phyloP scores from a whole-genome alignment of 192 early-diverging fungal genomes.

The Coemansia brasiliensis region DNA sequence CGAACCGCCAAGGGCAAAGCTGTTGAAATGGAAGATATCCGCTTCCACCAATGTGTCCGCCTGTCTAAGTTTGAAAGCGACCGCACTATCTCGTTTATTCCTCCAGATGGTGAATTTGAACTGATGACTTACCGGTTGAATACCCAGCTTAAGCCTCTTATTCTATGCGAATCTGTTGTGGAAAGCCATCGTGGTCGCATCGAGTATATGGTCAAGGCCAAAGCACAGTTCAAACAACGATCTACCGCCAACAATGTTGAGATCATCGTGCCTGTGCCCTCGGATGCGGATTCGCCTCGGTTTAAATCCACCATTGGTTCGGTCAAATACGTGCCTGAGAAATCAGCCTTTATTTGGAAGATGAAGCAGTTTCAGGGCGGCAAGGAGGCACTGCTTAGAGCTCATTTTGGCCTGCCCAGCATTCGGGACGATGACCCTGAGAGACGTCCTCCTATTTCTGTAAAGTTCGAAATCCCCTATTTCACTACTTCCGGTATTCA shows the following conservation, averaged over 20 bases:
- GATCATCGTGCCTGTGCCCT: constrained; percentile 95
- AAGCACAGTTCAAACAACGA: constrained; percentile 94
- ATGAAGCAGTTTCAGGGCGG: constrained; percentile 98
- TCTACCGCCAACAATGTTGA: constrained; percentile 98
- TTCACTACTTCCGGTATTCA: constrained; percentile 89
- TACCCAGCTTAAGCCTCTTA: constrained; percentile 80
- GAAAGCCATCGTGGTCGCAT: constrained; percentile 90
- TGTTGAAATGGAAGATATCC: constrained; percentile 89
- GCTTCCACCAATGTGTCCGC: constrained; percentile 91
- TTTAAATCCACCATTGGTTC: constrained; percentile 91
- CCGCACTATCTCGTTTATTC: constrained; percentile 87
- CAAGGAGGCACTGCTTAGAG: constrained; percentile 91
- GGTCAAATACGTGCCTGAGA: constrained; percentile 92
- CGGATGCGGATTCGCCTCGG: constrained; percentile 94
- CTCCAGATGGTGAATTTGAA: constrained; percentile 90
- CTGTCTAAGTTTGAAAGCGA: constrained; percentile 84
- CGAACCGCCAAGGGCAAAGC: constrained; percentile 70
- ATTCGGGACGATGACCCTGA: constrained; percentile 83
- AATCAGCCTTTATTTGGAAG: constrained; percentile 93
- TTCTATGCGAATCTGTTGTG: constrained; percentile 81
- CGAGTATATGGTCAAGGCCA: constrained; percentile 97
- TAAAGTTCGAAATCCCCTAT: constrained; percentile 89
- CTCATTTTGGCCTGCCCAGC: constrained; percentile 82
- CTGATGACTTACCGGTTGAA: constrained; percentile 87
- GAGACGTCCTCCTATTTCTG: constrained; percentile 77